Evolutionary conservation across 139 green algal genomes (phyloP).

Genomic region (Zygnema circumcarinatum): DNA sequence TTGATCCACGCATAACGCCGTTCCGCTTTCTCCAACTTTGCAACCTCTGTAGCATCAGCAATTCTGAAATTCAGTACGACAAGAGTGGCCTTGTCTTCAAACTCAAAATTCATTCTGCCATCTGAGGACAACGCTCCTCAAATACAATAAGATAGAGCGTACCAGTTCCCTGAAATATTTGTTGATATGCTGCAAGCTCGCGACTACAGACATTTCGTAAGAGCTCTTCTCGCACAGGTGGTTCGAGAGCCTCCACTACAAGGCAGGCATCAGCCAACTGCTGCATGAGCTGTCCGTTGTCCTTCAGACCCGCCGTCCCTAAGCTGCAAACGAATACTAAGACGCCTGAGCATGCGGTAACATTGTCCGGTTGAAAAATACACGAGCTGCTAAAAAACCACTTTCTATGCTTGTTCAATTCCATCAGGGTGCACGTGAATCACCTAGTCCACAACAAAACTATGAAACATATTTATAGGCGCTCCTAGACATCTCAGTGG

Average conservation of each 20-base stretch:
- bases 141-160: too few species aligned
- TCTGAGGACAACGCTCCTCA: too few species aligned
- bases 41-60: constrained; percentile 75
- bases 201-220: constrained; percentile 84
- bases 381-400: too few species aligned
- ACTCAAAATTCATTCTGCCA: background rate
- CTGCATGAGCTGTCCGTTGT: constrained; percentile 71
- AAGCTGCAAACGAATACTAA: background rate
- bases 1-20: constrained; percentile 87
- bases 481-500: too few species aligned
- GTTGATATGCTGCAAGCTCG: constrained; percentile 88
- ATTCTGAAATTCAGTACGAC: background rate
- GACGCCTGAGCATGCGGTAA: too few species aligned
- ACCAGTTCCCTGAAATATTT: constrained; percentile 77
- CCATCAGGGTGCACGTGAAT: too few species aligned
- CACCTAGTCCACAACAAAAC: too few species aligned
- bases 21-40: constrained; percentile 87
- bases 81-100: background rate
- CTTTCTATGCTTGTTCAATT: too few species aligned
- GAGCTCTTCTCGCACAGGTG: constrained; percentile 84
- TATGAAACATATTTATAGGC: too few species aligned
- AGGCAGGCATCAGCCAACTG: constrained; percentile 87
- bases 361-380: too few species aligned
- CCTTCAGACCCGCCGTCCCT: constrained; percentile 68
- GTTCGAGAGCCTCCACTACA: constrained; percentile 88